These are phyloP conservation scores for Clohesyomyces aquaticus DNA, from an alignment of 495 filamentous ascomycete genomes.

Conservation along the genomic window DNA sequence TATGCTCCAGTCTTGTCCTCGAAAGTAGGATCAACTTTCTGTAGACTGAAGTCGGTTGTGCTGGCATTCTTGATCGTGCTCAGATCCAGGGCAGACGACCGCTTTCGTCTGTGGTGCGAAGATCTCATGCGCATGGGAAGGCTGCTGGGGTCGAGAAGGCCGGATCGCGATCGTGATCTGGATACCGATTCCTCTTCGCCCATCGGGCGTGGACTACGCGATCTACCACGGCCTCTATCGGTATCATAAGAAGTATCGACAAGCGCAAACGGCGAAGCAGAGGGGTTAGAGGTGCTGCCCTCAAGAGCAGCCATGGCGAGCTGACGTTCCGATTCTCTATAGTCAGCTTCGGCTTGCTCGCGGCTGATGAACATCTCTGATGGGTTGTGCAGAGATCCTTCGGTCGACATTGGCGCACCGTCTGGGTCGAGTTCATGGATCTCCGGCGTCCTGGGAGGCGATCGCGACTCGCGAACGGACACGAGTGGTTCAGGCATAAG, in stretches of 20 bases:
- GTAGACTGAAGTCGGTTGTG: conserved; percentile 64
- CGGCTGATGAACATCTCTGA: neutral
- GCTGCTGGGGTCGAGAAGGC: neutral
- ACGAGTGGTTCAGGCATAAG: neutral
- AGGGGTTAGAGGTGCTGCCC: too few species aligned
- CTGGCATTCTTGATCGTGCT: conserved; percentile 60
- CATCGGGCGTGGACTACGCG: neutral
- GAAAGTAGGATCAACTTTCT: conserved; percentile 69
- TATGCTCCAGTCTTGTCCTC: conserved; percentile 64
- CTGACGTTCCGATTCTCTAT: neutral
- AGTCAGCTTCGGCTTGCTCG: neutral
- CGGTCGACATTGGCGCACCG: neutral
- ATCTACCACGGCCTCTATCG: neutral
- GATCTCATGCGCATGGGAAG: neutral
- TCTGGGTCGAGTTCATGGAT: neutral
- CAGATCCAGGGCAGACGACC: conserved; percentile 55
- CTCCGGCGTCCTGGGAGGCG: neutral
- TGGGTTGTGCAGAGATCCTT: neutral
- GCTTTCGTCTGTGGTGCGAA: neutral
- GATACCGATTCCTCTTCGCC: neutral
- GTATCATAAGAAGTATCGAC: neutral
- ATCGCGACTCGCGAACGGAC: neutral
- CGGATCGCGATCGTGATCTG: neutral
- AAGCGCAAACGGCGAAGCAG: too few species aligned
- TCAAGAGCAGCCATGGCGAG: conserved; percentile 1